phyloP scores from a whole-genome alignment of 768 basidiomycete species.

The Pulveroboletus ravenelii region DNA sequence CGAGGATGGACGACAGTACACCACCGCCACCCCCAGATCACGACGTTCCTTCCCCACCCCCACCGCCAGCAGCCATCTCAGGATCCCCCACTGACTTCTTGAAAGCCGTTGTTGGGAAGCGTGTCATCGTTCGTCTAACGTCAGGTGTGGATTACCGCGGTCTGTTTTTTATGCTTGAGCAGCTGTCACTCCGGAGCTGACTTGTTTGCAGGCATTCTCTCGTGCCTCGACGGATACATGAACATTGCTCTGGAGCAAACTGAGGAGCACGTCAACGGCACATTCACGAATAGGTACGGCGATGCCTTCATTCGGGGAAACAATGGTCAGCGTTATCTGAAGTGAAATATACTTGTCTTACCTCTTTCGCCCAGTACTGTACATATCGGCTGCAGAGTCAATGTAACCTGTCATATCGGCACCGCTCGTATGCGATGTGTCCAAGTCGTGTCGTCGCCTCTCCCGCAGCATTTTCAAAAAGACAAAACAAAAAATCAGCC shows the following conservation, averaged over 20 bases:
- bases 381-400: constrained; percentile 69
- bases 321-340: constrained; percentile 54
- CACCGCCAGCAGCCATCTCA: constrained; percentile 43
- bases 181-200: neutral
- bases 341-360: neutral
- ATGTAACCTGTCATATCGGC: constrained; percentile 33
- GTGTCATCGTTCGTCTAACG: constrained; percentile 85
- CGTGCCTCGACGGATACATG: constrained; percentile 98
- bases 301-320: constrained; percentile 95
- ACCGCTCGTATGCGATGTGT: neutral
- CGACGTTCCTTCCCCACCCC: constrained; percentile 43
- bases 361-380: constrained; percentile 49
- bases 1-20: constrained; percentile 26
- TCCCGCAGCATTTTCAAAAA: neutral
- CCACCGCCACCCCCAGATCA: constrained; percentile 36
- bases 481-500: too few species aligned
- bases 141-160: constrained; percentile 94
- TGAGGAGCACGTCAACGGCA: constrained; percentile 88
- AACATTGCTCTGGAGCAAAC: constrained; percentile 98
- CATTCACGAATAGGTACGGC: constrained; percentile 85
- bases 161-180: constrained; percentile 29
- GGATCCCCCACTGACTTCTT: constrained; percentile 92
- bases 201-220: constrained; percentile 66
- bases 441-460: neutral
- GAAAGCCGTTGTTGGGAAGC: constrained; percentile 95